A percentile compares a stretch with the other conserved stretches of the same genome.
Evolutionary conservation across 306 rosid species (phyloP).

Genomic region (Ziziphus jujuba): DNA sequence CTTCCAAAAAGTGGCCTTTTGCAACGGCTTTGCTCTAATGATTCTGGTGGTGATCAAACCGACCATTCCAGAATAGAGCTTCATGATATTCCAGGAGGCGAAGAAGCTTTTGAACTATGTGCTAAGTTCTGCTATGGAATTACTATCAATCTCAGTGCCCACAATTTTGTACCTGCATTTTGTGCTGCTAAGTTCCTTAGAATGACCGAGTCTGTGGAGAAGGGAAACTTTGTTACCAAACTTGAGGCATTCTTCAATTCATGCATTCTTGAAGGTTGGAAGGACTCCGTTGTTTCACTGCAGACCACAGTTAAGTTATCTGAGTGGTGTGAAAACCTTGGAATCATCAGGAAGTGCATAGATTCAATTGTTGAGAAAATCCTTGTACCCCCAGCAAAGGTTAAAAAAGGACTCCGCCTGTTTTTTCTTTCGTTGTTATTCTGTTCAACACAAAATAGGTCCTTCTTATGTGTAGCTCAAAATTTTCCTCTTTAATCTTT

Average conservation of each 20-base stretch:
- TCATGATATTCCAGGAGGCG: slow-evolving; percentile 82
- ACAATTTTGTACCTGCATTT: slow-evolving; percentile 66
- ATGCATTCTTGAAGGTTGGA: slow-evolving; percentile 93
- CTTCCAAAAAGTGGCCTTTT: slow-evolving; percentile 75
- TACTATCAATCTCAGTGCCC: slow-evolving; percentile 79
- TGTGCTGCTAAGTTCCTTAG: slow-evolving; percentile 84
- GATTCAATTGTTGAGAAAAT: slow-evolving; percentile 84
- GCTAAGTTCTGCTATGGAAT: slow-evolving; percentile 93
- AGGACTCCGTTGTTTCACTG: slow-evolving; percentile 72
- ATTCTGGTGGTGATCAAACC: slow-evolving; percentile 50
- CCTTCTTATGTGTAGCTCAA: slow-evolving; percentile 8
- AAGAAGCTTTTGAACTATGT: slow-evolving; percentile 82
- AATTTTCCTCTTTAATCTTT: slow-evolving; percentile 20
- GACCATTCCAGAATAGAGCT: slow-evolving; percentile 59
- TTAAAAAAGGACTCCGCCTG: slow-evolving; percentile 1
- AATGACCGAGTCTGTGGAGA: slow-evolving; percentile 70
- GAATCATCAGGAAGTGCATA: slow-evolving; percentile 78
- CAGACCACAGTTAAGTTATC: slow-evolving; percentile 64
- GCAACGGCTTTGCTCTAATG: slow-evolving; percentile 69
- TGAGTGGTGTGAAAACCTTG: slow-evolving; percentile 86
- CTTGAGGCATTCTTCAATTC: slow-evolving; percentile 86
- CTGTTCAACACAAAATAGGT: neutral
- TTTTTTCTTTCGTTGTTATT: neutral
- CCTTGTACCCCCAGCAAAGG: slow-evolving; percentile 80
- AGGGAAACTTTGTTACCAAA: slow-evolving; percentile 73